Percentiles rank a stretch among this genome's conserved stretches.
These are phyloP conservation scores for Neoboletus magnificus DNA, from an alignment of 768 basidiomycete genomes.

Conservation along the genomic window DNA sequence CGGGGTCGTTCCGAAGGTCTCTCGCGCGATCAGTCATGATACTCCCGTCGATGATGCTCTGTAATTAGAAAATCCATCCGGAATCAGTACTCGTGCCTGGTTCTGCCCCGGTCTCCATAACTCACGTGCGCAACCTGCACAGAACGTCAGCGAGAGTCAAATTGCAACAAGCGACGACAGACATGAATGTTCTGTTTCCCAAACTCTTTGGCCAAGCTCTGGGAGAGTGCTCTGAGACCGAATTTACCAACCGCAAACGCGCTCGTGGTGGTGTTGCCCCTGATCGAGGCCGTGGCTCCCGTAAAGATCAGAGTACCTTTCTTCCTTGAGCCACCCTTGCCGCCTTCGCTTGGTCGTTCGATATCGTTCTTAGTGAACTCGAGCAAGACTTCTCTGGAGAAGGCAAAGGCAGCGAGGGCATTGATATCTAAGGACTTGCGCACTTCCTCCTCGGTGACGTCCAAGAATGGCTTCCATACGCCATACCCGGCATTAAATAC, in stretches of 20 bases:
- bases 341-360: constrained; percentile 40
- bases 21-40: constrained; percentile 41
- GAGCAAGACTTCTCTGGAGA: constrained; percentile 57
- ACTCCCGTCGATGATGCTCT: constrained; percentile 71
- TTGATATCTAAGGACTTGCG: constrained; percentile 49
- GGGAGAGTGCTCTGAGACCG: constrained; percentile 58
- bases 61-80: not conserved
- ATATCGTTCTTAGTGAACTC: constrained; percentile 54
- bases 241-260: constrained; percentile 64
- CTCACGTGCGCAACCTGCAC: constrained; percentile 62
- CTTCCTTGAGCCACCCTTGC: constrained; percentile 43
- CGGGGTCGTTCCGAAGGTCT: constrained; percentile 27
- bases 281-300: constrained; percentile 63
- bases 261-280: constrained; percentile 61
- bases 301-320: constrained; percentile 69
- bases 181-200: constrained; percentile 74
- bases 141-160: not conserved
- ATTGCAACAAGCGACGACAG: constrained; percentile 2
- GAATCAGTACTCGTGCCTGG: not conserved
- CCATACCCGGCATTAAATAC: constrained; percentile 60
- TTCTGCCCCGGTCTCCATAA: constrained; percentile 7
- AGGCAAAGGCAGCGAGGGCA: constrained; percentile 58
- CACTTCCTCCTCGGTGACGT: constrained; percentile 57
- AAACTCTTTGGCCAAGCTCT: constrained; percentile 74
- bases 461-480: constrained; percentile 65